Evolutionary conservation across 805 yeast species (phyloP), one percentile per base, ranked within the genome.

Genomic region (Wickerhamiella slavikovae): DNA sequence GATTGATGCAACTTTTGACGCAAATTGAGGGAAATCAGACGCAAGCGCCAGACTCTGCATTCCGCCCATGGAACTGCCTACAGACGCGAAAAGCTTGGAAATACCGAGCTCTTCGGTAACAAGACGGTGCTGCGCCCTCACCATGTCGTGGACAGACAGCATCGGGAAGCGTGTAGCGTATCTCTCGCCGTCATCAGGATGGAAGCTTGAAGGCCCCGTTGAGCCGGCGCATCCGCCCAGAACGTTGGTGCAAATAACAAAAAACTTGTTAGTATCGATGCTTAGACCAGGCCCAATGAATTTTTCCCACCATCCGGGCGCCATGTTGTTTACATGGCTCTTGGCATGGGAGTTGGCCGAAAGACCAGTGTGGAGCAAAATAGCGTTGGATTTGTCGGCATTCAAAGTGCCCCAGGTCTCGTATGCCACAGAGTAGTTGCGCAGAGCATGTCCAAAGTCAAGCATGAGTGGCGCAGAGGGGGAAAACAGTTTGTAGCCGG

Each of bases 41-140:
- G 80, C 93, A 49, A 70, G 78, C 0, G 94, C 92, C 32, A 83
- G 60, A 6, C 85, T 71, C 54, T 82, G 94, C 94, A 83, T 80
- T n/a, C 94, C 95, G n/a, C 95, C 95, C 91, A 83, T 78, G 1
- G 93, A 78, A 2, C 92, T 72, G 4, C 95, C 95, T 5, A 83
- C 68, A 2, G 79, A 66, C 2, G 93, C 93, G 49, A 68, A 66
- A 16, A 83, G 52, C 46, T 67, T 73, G 1, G 42, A 28, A 18
- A 75, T 73, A 1, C 71, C 71, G 34, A 82, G 67, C 27, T 64
- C 68, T 27, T 70, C 64, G 17, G 52, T 55, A 13, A 83, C 58
- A 25, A 83, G 53, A 29, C 75, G 59, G 33, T 77, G 62, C 54
- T 83, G 95, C 1, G 91, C 93, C 30, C 93, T 58, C 2, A 78